A percentile compares a stretch with the other conserved stretches of the same genome.
These are phyloP conservation scores for Agrocybe chaxingu DNA, from an alignment of 768 basidiomycete genomes.

Conservation along the genomic window DNA sequence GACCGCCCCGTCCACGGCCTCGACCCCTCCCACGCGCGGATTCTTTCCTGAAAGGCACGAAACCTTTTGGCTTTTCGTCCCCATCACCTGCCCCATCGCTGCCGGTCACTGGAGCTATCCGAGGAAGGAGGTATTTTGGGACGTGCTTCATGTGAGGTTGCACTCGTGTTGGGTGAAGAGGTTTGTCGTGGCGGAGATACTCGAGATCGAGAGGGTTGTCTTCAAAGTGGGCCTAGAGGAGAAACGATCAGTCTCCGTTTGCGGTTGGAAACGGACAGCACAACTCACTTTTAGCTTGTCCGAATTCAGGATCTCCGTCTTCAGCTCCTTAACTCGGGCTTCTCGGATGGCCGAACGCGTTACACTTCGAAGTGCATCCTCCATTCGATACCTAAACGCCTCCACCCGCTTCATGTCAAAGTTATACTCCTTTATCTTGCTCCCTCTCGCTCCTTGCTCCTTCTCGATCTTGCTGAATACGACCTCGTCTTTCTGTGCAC, in stretches of 20 bases:
- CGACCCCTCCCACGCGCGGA: slow-evolving; percentile 49
- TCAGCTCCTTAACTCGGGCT: slow-evolving; percentile 90
- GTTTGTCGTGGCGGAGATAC: slow-evolving; percentile 91
- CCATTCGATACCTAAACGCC: slow-evolving; percentile 97
- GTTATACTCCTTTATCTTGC: slow-evolving; percentile 80
- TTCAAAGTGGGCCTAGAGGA: slow-evolving; percentile 89
- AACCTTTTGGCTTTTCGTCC: slow-evolving; percentile 40
- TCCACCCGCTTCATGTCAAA: slow-evolving; percentile 97
- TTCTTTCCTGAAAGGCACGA: slow-evolving; percentile 74
- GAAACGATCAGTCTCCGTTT: background rate
- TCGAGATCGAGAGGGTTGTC: slow-evolving; percentile 94
- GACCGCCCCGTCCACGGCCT: slow-evolving; percentile 53
- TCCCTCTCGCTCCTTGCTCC: slow-evolving; percentile 61
- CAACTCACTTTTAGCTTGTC: slow-evolving; percentile 87
- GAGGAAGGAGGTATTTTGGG: slow-evolving; percentile 88
- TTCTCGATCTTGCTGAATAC: slow-evolving; percentile 76
- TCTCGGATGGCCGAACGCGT: slow-evolving; percentile 85
- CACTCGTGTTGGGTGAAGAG: slow-evolving; percentile 83
- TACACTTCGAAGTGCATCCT: slow-evolving; percentile 87
- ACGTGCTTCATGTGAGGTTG: slow-evolving; percentile 97
- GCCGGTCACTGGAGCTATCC: slow-evolving; percentile 60
- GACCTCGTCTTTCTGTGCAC: slow-evolving; percentile 70
- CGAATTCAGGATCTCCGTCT: slow-evolving; percentile 89
- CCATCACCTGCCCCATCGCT: slow-evolving; percentile 26
- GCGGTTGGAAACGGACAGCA: background rate